Base-by-base conservation (phyloP, 768 basidiomycete species). In the Suillus luteus region DNA sequence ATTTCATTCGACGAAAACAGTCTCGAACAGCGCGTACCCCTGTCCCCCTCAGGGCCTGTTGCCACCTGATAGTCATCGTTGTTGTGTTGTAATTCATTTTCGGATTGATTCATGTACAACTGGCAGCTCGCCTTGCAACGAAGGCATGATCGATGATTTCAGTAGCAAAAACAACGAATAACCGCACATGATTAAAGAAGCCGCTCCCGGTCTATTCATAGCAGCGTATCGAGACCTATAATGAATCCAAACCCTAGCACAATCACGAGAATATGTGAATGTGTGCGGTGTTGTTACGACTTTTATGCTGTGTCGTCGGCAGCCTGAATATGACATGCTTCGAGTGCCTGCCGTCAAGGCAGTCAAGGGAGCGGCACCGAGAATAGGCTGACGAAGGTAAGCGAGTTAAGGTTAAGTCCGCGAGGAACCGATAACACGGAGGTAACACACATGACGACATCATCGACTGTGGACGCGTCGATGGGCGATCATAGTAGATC, bases 401-500 rank as follows among this genome's bases (percentile, higher is more conserved):
- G 54, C 5, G 22, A 59, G 31, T 59, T 61, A 49, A 61, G 60
- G 51, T 52, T 55, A 49, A 61, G 60, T 61, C 60, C 60, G 60
- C 19, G 41, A 54, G 52, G 31, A 35, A 48, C 38, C 40, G 43
- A 19, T 31, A 48, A 54, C 11, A 49, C n/a, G 43, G 59, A 51
- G 33, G 48, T 24, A 60, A 22, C 37, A 17, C 44, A 60, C 31
- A 51, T 48, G 35, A 51, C 59, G 43, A 35, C 33, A 52, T 35
- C 0, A 52, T 35, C 9, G 43, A 60, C 24, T 31, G 17, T 24
- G 12, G 24, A 58, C 24, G 15, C 5, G 37, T 57, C 55, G 33
- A 11, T 35, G 52, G 38, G 19, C 38, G 59, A 44, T 80, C 76
- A 96, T 59, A 96, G 76, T 62, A 97, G 76, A 76, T 97, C 95